Evolutionary conservation across 495 filamentous ascomycete species (phyloP), one percentile per base, ranked within the genome.

Genomic region (Sordaria brevicollis): DNA sequence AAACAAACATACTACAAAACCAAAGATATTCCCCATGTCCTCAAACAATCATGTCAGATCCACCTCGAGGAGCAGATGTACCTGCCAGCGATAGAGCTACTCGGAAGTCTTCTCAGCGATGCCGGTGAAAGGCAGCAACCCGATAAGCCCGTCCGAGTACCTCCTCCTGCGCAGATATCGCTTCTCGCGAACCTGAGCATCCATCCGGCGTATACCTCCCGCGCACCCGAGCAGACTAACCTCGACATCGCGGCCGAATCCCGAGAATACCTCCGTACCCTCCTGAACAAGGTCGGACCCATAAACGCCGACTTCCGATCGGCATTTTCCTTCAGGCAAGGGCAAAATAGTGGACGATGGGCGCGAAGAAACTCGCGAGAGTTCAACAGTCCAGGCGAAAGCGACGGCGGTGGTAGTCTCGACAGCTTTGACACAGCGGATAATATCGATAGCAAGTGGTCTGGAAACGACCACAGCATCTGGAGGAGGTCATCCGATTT

Each of bases 401-500:
- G 62, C n/a, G 62, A 49, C n/a, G 54, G 31, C 35, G 33, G 35
- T 6, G 68, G 67, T 39, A 71, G 76, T 41, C 73, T 65, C 25
- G 71, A 68, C n/a, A 75, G 72, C 13, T 73, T 76, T n/a, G 37
- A 57, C 13, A 74, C 75, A 0, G 81, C 68, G 76, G 83, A 83
- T 41, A 71, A 81, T 35, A 81, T 86, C 8, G 74, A 83, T 29
- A 79, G 85, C 17, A 82, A 86, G 0, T 62, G 49, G 49, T 79
- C 94, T 34, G 89, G 87, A 1, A 85, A 86, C 29, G 80, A 83
- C n/a, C 86, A 87, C 10, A 87, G 91, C 3, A 65, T 97, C 6
- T 96, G 91, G 87, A 78, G 81, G 17, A 84, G 87, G 21, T 92
- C 89, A 0, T 88, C 90, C 33, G 92, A 96, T 75, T 94, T 98